Evolutionary conservation across 352 stramenopile genomes (phyloP).

Genomic region (Thalassiosira sp.): DNA sequence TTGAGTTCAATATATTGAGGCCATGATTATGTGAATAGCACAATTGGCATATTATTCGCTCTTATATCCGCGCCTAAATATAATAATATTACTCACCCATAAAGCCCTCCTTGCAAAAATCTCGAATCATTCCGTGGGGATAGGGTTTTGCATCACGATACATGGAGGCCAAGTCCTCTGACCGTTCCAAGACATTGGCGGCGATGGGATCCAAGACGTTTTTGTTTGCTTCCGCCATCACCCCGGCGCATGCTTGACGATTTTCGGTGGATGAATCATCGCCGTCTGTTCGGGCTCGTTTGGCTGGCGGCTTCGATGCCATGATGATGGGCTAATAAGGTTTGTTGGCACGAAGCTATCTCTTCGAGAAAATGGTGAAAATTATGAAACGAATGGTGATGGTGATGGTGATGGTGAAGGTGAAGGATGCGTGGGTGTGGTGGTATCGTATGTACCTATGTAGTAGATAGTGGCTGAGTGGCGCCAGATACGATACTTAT

Average conservation of each 20-base stretch:
- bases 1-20: too few relatives aligned
- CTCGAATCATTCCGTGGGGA: slow-evolving; percentile 51
- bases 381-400: background rate
- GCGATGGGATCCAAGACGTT: slow-evolving; percentile 44
- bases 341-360: too few relatives aligned
- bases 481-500: background rate
- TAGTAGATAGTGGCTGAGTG: too few relatives aligned
- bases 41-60: background rate
- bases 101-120: slow-evolving; percentile 54
- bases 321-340: too few relatives aligned
- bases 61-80: background rate
- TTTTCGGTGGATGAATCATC: slow-evolving; percentile 11
- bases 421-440: too few relatives aligned
- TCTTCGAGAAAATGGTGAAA: too few relatives aligned
- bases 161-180: slow-evolving; percentile 10
- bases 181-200: slow-evolving; percentile 4
- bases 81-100: slow-evolving; percentile 37
- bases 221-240: too few relatives aligned
- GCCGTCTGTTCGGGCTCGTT: background rate
- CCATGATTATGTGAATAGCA: background rate
- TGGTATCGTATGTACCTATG: too few relatives aligned
- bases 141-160: slow-evolving; percentile 39
- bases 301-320: background rate
- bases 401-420: background rate
- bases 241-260: too few relatives aligned